Base-by-base conservation (phyloP, 225 moss, liverwort and hornwort genomes). In the Bryoerythrophyllum caledonicum region DNA sequence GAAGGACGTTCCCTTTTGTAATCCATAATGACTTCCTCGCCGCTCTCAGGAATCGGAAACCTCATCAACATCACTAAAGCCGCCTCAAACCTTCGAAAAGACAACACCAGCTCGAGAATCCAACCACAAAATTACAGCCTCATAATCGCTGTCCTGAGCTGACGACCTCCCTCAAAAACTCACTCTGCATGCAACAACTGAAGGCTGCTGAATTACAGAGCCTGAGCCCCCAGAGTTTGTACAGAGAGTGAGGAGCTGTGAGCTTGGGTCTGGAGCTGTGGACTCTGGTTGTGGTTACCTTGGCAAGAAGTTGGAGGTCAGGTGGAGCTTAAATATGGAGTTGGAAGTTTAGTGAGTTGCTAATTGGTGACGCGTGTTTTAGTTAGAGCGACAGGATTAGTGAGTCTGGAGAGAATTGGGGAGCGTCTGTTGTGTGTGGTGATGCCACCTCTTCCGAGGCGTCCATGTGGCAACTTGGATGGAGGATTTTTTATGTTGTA, bases 21-120 rank as follows among this genome's bases (percentile, higher is more conserved):
- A 30, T 56, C 73, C 82, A 82, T 84, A 28, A 14, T 56, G 59
- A 16, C 73, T 6, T 17, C n/a, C 32, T 74, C 72, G 10, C 1
- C 37, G 53, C 52, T 68, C 8, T 85, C 79, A 37, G 76, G 82
- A 61, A 79, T 60, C 8, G 79, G 79, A 66, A 48, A 79, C 76
- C 79, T 72, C 79, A 82, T 13, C 63, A 76, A 65, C 79, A 79
- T 85, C 3, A 75, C 8, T 12, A n/a, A n/a, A n/a, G n/a, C n/a
- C n/a, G n/a, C 0, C 3, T 44, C 44, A 44, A 44, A 3, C 44
- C 44, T 14, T 15, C 44, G 3, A 12, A 43, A 13, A 12, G 13
- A 44, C 14, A 14, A 11, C 3, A 17, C 48, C 17, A 49, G 6
- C 48, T 49, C 48, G 6, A 49, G 17, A 49, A 19, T n/a, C 53